Conservation (phyloP, 2,329 filamentous ascomycete species). For the Cordyceps tenuipes region DNA sequence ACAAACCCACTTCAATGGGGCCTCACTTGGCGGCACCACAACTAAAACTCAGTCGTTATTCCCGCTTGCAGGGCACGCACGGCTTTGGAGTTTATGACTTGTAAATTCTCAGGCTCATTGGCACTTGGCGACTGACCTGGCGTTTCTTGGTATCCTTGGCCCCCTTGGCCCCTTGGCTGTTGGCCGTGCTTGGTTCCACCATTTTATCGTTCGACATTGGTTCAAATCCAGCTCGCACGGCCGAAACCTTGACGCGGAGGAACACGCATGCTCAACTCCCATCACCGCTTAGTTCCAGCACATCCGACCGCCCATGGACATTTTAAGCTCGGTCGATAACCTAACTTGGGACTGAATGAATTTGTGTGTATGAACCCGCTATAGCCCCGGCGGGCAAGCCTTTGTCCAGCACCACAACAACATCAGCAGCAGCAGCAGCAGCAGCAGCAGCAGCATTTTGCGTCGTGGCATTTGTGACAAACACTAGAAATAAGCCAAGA, state of each 20-base stretch:
- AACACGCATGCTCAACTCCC: neutral
- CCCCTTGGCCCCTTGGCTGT: constrained; percentile 3
- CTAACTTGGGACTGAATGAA: too few relatives aligned
- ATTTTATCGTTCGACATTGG: neutral
- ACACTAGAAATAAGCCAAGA: neutral
- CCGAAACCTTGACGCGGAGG: neutral
- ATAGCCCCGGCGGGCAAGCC: too few relatives aligned
- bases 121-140: neutral
- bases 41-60: neutral
- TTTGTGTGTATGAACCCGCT: too few relatives aligned
- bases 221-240: neutral
- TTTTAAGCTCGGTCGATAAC: neutral
- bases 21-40: too few relatives aligned
- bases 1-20: too few relatives aligned
- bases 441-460: too few relatives aligned
- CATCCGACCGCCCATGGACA: neutral
- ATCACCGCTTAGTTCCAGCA: neutral
- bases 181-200: neutral
- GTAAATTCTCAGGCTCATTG: neutral
- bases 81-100: neutral
- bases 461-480: neutral
- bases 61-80: neutral
- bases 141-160: constrained; percentile 4
- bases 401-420: too few relatives aligned
- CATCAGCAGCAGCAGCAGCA: too few relatives aligned